Base-by-base conservation (phyloP, 108 stramenopile species). In the Fragilaria radians region DNA sequence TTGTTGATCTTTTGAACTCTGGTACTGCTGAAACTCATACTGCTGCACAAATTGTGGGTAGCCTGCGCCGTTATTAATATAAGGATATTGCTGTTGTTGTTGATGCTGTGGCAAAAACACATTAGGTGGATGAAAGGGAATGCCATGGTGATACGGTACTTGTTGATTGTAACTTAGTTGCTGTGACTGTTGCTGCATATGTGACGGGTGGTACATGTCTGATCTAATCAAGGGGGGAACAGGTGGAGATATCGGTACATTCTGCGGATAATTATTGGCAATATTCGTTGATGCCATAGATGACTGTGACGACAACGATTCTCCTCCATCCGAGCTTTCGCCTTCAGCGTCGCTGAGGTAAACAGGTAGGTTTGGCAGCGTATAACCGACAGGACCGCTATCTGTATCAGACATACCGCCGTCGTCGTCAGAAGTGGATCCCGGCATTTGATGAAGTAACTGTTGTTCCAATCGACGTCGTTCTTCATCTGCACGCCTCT, bases 301-400 rank as follows among this genome's bases (percentile, higher is more conserved):
- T 42, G 36, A 11, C 11, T 7, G 36, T 42, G 36, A 7, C 36
- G 7, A 14, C 14, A 42, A 64, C 52, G 57, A 36, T 36, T 42
- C 36, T 42, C 36, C 36, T 7, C 11, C 7, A 42, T 42, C 36
- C 36, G 36, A 42, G 14, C 36, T 36, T 11, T 85, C 82, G 17
- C 55, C 70, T 57, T 85, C 84, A 3, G 67, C 78, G 57, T 92
- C 91, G 33, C 85, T 88, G 54, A 82, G 62, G 63, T 92, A 92
- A 0, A 92, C 78, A 1, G 91, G 91, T 50, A 89, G 61, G 66
- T 92, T 87, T 7, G 91, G 91, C 22, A 92, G 63, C 18, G 86
- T 81, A 61, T 85, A 92, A 32, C 85, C 85, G 14, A 68, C 65
- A 3, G 72, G 77, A 60, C 76, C 76, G 48, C 88, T 85, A 0